Evolutionary conservation across 2,329 filamentous ascomycete species (phyloP), one percentile per base, ranked within the genome.

Genomic region (Emydomyces testavorans): DNA sequence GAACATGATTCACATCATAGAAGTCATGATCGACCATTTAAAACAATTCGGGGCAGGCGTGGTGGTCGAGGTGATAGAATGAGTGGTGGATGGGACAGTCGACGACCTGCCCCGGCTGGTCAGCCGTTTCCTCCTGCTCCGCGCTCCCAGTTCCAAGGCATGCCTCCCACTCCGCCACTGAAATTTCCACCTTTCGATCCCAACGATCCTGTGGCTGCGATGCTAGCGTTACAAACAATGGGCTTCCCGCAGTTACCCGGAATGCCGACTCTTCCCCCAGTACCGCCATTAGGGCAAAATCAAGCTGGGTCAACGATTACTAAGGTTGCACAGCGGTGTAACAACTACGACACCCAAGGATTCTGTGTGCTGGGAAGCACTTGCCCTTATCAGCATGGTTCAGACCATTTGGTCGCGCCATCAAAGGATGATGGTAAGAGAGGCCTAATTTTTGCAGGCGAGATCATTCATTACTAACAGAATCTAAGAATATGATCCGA

Each of bases 311-410:
- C 61, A 15, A 58, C 63, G 42, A 57, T 55, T 36, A 45, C 60
- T 46, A 57, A 68, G 56, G 57, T 59, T 50, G 55, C 65, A 46
- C 56, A 67, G 60, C 67, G 71, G 42, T 80, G 77, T 57, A 66
- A 65, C 32, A 74, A 78, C 58, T 80, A 78, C 54, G 75, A 79
- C 51, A 74, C 65, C 0, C 75, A 76, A 53, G 77, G 77, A 4
- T 78, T 74, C 50, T 80, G 77, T 56, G 70, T 74, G 10, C 55
- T 72, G 37, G 77, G 77, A 20, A 70, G 65, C 46, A 64, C 69
- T n/a, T 80, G 77, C 58, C 74, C 73, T 0, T 78, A 74, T 52
- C 71, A 77, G 54, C 77, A 80, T 57, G 75, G 72, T 11, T 65
- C 66, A 21, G 65, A 70, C 44, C 63, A 62, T 28, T 61, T 71